A percentile compares a stretch with the other conserved stretches of the same genome.
These are phyloP conservation scores for Sphaerosporella brunnea DNA, from an alignment of 495 filamentous ascomycete species.

Conservation along the genomic window DNA sequence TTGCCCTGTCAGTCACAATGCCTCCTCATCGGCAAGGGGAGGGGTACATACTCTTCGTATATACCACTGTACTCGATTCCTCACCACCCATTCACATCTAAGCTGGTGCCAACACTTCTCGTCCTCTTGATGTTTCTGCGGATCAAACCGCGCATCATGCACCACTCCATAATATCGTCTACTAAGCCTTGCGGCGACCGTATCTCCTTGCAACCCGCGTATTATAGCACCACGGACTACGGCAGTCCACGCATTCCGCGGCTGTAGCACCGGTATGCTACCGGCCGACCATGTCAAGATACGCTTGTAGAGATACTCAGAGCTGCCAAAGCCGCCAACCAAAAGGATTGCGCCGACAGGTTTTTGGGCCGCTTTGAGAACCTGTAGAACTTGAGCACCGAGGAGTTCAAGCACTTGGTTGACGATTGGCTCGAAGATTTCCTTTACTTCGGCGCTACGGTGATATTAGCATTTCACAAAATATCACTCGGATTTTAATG, in stretches of 20 bases:
- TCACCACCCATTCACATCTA: slow-evolving; percentile 23
- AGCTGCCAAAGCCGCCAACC: slow-evolving; percentile 33
- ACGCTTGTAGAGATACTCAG: slow-evolving; percentile 26
- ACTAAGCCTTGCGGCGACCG: slow-evolving; percentile 25
- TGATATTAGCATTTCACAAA: no score
- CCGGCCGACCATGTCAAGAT: slow-evolving; percentile 22
- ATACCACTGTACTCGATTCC: slow-evolving; percentile 30
- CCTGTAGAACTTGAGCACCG: slow-evolving; percentile 25
- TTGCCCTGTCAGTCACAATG: neutral
- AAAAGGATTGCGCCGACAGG: slow-evolving; percentile 28
- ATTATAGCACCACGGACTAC: slow-evolving; percentile 21
- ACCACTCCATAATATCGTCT: slow-evolving; percentile 32
- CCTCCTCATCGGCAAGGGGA: neutral
- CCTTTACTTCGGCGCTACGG: slow-evolving; percentile 24
- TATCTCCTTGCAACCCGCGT: slow-evolving; percentile 23
- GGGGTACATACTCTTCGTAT: slow-evolving; percentile 21
- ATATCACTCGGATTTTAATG: no score
- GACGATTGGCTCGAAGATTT: slow-evolving; percentile 29
- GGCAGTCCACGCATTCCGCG: slow-evolving; percentile 31
- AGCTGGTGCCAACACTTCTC: slow-evolving; percentile 23
- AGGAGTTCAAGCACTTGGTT: slow-evolving; percentile 28
- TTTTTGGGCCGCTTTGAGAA: slow-evolving; percentile 15
- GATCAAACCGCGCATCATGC: slow-evolving; percentile 23
- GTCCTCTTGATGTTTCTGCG: slow-evolving; percentile 13
- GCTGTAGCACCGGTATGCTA: slow-evolving; percentile 29